phyloP scores from a whole-genome alignment of 371 early-diverging fungal genomes.

The Nematocida homosporus region DNA sequence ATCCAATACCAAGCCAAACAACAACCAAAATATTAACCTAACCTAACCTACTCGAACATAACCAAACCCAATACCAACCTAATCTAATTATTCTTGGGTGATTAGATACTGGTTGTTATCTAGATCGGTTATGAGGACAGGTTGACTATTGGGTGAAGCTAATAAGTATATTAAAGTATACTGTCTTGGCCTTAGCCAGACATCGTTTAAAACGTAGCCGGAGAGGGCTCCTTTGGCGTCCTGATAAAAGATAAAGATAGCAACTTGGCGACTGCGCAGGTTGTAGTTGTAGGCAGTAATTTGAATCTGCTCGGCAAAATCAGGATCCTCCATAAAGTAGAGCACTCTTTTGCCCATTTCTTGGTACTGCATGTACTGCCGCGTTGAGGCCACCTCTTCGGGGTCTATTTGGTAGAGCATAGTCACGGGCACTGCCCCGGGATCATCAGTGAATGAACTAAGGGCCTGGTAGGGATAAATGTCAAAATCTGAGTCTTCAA shows the following conservation, averaged over 20 bases:
- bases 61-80: no score
- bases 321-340: slow-evolving; percentile 1
- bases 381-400: not conserved
- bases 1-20: no score
- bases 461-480: not conserved
- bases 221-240: not conserved
- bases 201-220: slow-evolving; percentile 37
- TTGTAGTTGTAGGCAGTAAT: slow-evolving; percentile 37
- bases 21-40: no score
- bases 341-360: not conserved
- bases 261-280: slow-evolving; percentile 21
- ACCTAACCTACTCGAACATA: no score
- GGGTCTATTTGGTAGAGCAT: slow-evolving; percentile 12
- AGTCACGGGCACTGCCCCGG: not conserved
- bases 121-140: slow-evolving; percentile 9
- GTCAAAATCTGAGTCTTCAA: not conserved
- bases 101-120: slow-evolving; percentile 7
- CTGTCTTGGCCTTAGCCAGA: slow-evolving; percentile 13
- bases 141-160: not conserved
- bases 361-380: slow-evolving; percentile 28
- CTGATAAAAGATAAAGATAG: slow-evolving; percentile 22
- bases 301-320: not conserved
- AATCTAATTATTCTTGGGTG: no score
- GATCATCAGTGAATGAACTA: not conserved
- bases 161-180: not conserved